phyloP scores from a whole-genome alignment of 192 early-diverging fungal species.

The Gigaspora rosea region DNA sequence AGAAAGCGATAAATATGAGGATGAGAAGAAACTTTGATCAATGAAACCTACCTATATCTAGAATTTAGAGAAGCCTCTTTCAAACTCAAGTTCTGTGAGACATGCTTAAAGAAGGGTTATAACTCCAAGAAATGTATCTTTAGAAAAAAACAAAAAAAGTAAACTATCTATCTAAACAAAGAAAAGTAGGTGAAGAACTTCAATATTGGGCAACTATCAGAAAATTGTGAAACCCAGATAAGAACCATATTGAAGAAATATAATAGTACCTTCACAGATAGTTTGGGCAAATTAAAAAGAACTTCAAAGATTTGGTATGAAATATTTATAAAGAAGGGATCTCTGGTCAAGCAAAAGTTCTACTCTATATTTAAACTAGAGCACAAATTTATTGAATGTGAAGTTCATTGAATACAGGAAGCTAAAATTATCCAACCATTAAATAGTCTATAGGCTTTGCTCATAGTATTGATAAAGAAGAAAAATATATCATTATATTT shows the following conservation, averaged over 20 bases:
- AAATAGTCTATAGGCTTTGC: slow-evolving; percentile 40
- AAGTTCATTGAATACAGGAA: neutral
- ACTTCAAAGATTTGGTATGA: neutral
- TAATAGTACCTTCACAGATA: neutral
- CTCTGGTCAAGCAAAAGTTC: neutral
- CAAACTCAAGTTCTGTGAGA: too few relatives aligned
- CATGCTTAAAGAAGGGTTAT: too few relatives aligned
- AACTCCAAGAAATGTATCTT: too few relatives aligned
- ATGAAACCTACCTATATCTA: too few relatives aligned
- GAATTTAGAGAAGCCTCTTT: too few relatives aligned
- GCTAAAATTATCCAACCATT: neutral
- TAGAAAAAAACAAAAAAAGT: too few relatives aligned
- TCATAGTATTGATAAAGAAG: slow-evolving; percentile 12
- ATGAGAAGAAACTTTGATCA: too few relatives aligned
- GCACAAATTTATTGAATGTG: neutral
- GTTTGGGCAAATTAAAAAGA: neutral
- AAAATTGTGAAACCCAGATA: too few relatives aligned
- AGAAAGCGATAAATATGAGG: too few relatives aligned
- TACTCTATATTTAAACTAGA: neutral
- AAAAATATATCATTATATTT: slow-evolving; percentile 19
- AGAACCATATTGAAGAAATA: neutral
- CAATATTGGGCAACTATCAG: too few relatives aligned
- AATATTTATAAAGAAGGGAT: neutral
- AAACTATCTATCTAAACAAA: too few relatives aligned
- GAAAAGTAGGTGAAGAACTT: too few relatives aligned